Evolutionary conservation across 352 stramenopile genomes (phyloP).

Genomic region (Pythium aquatile): DNA sequence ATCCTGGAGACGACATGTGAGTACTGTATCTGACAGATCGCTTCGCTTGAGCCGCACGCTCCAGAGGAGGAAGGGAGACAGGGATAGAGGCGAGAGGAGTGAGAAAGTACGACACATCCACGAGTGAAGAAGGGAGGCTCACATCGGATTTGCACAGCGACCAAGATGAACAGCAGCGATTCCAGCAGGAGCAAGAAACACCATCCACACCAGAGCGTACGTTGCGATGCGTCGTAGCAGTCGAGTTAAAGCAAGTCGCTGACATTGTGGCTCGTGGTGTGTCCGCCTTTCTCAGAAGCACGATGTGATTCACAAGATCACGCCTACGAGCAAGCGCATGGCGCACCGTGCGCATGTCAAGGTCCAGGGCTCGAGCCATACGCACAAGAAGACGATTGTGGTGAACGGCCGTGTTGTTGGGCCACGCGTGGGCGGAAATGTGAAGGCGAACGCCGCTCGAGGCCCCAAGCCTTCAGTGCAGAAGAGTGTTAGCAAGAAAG

Average conservation of each 20-base stretch:
- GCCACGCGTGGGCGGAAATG: constrained; percentile 20
- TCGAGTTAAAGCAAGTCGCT: too few relatives aligned
- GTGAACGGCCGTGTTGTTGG: constrained; percentile 64
- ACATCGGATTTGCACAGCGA: constrained; percentile 22
- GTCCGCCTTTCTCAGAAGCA: constrained; percentile 19
- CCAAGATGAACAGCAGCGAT: constrained; percentile 13
- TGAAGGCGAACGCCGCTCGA: constrained; percentile 26
- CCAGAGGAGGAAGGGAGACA: neutral
- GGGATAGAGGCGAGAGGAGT: neutral
- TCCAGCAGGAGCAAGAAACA: constrained; percentile 7
- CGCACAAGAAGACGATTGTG: constrained; percentile 45
- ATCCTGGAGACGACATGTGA: constrained; percentile 46
- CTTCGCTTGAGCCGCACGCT: neutral
- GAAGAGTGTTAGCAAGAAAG: constrained; percentile 15
- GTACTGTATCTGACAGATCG: constrained; percentile 16
- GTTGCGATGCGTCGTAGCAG: constrained; percentile 1
- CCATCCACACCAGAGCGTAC: constrained; percentile 21
- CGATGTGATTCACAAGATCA: constrained; percentile 31
- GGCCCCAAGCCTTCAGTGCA: neutral
- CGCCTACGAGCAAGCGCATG: constrained; percentile 48
- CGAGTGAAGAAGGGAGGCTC: neutral
- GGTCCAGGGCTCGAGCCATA: constrained; percentile 20
- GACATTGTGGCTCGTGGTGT: neutral
- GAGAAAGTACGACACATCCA: neutral
- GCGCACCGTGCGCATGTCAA: constrained; percentile 50